Base-by-base conservation (phyloP, 768 basidiomycete species). In the Coprinellus aureogranulatus region DNA sequence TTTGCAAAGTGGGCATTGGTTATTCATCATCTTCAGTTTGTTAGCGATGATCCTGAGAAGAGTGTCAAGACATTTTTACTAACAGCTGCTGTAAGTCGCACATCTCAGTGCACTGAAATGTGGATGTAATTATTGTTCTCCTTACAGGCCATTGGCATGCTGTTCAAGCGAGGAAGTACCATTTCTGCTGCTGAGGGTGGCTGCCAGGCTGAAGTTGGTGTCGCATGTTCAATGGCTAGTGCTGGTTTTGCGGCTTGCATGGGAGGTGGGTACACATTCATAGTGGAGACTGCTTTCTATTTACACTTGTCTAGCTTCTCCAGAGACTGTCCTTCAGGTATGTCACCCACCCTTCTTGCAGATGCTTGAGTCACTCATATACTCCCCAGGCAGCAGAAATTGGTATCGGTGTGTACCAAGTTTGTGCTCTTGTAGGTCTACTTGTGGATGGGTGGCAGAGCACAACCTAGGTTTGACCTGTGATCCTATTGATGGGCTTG, bases 101-200 rank as follows among this genome's bases (percentile, higher is more conserved):
- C 30, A 10, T 50, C 10, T 16, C 22, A 9, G 3, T 12, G 20
- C 25, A 28, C 12, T 26, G 25, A 47, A 23, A 37, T n/a, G n/a
- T n/a, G n/a, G 27, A 16, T 42, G 6, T n/a, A 6, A 20, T 22
- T 11, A 14, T 23, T 16, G 5, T 22, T 11, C 60, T 25, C 4
- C 54, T 31, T 58, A 22, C 49, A 91, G 89, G 89, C 94, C 9
- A 74, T 96, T 53, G 94, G 95, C 16, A 97, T 97, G 94, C 76
- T 97, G 30, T 96, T 94, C 78, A 98, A 98, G 70, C 85, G 95
- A 58, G 94, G 94, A n/a, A 93, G 92, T 60, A 96, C 95, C 1
- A 97, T 98, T 51, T 92, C 90, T 47, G 95, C 95, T 14, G 94
- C 96, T 0, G 96, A 98, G 72, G 95, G 95, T 20, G 94, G 87